A percentile compares a stretch with the other conserved stretches of the same genome.
Evolutionary conservation across 805 yeast genomes (phyloP).

Genomic region (Middelhovenomyces tepae): DNA sequence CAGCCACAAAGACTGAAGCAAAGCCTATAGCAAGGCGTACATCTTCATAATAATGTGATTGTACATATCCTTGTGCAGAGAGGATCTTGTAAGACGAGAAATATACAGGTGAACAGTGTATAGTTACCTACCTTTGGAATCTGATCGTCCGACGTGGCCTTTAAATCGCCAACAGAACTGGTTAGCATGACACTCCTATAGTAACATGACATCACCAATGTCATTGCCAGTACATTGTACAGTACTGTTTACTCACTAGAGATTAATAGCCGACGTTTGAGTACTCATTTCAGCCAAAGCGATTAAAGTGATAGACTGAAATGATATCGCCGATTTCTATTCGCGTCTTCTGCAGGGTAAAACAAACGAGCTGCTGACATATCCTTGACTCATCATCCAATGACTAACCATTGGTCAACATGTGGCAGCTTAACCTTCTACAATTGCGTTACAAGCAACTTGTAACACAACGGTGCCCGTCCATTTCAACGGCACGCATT

Average conservation of each 20-base stretch:
- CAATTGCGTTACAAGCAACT: no score
- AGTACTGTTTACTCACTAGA: conserved; percentile 4
- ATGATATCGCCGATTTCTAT: no score
- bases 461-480: no score
- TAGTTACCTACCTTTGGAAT: conserved; percentile 17
- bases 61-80: conserved; percentile 26
- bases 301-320: no score
- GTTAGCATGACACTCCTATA: conserved; percentile 8
- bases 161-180: conserved; percentile 25
- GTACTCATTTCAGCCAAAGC: conserved; percentile 4
- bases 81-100: no score
- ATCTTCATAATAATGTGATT: conserved; percentile 18
- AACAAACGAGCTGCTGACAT: no score
- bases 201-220: no score
- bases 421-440: no score
- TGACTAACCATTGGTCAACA: no score
- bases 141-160: conserved; percentile 25
- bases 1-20: conserved; percentile 24
- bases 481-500: no score
- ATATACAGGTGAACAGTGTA: background rate
- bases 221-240: conserved; percentile 1
- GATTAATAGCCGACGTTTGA: conserved; percentile 1
- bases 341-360: no score
- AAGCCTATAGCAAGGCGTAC: conserved; percentile 24
- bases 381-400: no score